Conservation (phyloP, 108 stramenopile genomes). For the Cyclotella kingstonii region DNA sequence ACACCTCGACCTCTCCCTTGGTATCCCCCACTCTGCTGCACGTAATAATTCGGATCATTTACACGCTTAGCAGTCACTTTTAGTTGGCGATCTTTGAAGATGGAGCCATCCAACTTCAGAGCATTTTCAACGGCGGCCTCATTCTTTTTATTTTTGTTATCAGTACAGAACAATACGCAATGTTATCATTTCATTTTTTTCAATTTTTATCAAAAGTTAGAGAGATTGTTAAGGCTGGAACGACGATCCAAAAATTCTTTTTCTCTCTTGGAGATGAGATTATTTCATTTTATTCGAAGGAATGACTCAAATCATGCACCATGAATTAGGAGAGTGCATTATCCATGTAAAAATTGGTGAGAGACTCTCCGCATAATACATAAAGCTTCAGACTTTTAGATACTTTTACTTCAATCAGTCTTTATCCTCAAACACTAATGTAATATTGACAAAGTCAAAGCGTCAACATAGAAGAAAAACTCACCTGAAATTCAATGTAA, state of each 20-base stretch:
- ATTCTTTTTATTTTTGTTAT: constrained; percentile 40
- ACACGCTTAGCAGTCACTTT: constrained; percentile 89
- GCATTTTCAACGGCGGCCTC: constrained; percentile 92
- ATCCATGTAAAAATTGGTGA: too few relatives aligned
- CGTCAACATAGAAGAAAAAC: constrained; percentile 9
- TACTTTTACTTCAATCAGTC: too few relatives aligned
- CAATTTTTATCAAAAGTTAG: background rate
- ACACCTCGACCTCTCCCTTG: constrained; percentile 39
- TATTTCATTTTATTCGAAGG: too few relatives aligned
- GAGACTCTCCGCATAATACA: too few relatives aligned
- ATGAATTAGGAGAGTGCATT: background rate
- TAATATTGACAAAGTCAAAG: background rate
- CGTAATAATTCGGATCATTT: constrained; percentile 72
- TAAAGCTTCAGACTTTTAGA: too few relatives aligned
- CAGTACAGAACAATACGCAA: constrained; percentile 25
- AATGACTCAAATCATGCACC: background rate
- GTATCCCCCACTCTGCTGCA: constrained; percentile 37
- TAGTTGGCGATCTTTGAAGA: constrained; percentile 90
- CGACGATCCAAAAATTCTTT: too few relatives aligned
- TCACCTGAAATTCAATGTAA: constrained; percentile 83
- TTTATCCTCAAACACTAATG: background rate
- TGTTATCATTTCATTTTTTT: constrained; percentile 17
- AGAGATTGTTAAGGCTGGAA: background rate
- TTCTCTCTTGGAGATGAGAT: too few relatives aligned
- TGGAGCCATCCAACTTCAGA: constrained; percentile 89